These are phyloP conservation scores for Persicaria tinctoria DNA, from an alignment of 148 eudicot genomes.

Conservation along the genomic window DNA sequence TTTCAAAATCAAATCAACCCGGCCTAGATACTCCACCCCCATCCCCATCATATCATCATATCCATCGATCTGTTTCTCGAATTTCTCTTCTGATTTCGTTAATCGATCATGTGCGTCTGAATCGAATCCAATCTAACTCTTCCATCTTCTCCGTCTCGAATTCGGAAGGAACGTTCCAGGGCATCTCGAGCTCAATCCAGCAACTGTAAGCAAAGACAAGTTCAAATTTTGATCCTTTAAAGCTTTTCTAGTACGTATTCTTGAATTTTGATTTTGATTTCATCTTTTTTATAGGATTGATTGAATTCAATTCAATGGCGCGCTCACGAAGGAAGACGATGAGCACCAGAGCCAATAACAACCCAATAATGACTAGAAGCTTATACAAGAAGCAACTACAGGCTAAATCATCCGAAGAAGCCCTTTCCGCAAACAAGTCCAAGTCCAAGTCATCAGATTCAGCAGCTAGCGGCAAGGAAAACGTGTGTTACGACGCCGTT, in stretches of 20 bases:
- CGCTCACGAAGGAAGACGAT: constrained; percentile 8
- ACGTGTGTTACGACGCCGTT: neutral
- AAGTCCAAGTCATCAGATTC: neutral
- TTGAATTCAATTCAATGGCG: neutral
- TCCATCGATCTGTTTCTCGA: neutral
- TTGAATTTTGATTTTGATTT: neutral
- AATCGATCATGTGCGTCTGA: no score
- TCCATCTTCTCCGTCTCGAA: neutral
- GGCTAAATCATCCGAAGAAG: neutral
- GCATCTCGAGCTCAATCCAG: no score
- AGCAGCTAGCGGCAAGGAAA: neutral
- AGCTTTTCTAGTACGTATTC: no score
- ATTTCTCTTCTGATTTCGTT: no score
- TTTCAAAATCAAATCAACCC: neutral
- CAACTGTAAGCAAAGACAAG: no score
- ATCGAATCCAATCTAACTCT: neutral
- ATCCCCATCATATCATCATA: neutral
- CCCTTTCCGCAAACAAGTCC: no score
- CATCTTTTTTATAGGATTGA: neutral
- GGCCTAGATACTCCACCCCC: neutral
- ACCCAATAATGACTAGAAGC: constrained; percentile 27
- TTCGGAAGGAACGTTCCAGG: neutral
- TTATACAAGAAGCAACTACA: constrained; percentile 24
- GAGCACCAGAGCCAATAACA: neutral
- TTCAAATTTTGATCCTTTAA: no score